These are phyloP conservation scores for Spencermartinsiella europaea DNA, from an alignment of 805 yeast genomes.

Conservation along the genomic window DNA sequence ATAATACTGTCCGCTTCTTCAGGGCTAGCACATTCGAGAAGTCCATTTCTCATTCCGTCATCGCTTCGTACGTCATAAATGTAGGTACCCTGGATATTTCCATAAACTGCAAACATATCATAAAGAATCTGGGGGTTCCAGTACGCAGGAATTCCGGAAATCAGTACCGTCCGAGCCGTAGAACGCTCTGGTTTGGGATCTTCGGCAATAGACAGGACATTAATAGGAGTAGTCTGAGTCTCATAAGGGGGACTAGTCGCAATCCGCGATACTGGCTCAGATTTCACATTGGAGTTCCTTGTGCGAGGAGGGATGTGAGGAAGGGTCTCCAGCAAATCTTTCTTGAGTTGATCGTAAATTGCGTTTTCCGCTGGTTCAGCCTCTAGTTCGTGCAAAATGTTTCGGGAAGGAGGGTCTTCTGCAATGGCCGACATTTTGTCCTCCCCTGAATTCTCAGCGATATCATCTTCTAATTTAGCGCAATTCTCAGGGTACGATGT, in stretches of 20 bases:
- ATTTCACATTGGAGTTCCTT: neutral
- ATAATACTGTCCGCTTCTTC: neutral
- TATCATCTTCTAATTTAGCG: too few species aligned
- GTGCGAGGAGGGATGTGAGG: neutral
- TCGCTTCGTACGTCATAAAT: constrained; percentile 14
- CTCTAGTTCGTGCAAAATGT: too few species aligned
- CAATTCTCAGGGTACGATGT: too few species aligned
- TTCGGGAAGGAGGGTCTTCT: too few species aligned
- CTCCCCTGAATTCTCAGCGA: too few species aligned
- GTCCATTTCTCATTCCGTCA: constrained; percentile 14
- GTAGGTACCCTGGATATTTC: constrained; percentile 9
- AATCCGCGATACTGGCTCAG: neutral
- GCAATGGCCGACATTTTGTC: too few species aligned
- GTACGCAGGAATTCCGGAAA: constrained; percentile 12
- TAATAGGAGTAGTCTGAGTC: neutral
- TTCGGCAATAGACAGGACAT: neutral
- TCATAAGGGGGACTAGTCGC: neutral
- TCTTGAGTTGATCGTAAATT: neutral
- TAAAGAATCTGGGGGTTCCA: constrained; percentile 15
- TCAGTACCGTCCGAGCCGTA: constrained; percentile 4
- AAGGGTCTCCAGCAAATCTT: neutral
- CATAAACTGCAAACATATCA: constrained; percentile 12
- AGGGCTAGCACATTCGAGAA: neutral
- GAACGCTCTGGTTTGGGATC: neutral
- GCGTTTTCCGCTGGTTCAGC: too few species aligned